Evolutionary conservation across 176 grass and related monocot species (phyloP), one percentile per base, ranked within the genome.

Genomic region (Cenchrus fungigraminus): DNA sequence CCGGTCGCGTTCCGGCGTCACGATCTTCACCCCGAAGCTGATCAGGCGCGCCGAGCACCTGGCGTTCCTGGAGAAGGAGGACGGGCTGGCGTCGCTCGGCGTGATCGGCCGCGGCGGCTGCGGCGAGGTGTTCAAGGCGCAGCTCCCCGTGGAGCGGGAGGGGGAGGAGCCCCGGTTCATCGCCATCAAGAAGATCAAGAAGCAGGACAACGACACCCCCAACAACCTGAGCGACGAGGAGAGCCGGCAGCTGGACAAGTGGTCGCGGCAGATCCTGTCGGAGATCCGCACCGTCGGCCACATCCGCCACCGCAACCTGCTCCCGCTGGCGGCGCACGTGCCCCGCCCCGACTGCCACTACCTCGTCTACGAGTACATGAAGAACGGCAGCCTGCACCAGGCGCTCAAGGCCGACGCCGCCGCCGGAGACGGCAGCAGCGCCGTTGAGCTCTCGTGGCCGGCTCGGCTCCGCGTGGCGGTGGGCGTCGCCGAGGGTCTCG

Each of bases 291-390:
- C 97, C 0, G 93, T 95, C 0, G 97, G 97, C 0, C 80, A 83
- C 87, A 96, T 98, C 83, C 89, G 91, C 4, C 97, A 98, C 91
- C 93, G 90, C 29, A 98, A 94, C 64, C 91, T 98, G 0, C 88
- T 98, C 1, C 91, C 89, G 11, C 80, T 95, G 28, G 76, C 92
- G 16, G 97, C 93, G 6, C 93, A 98, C 80, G 83, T 98, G 4
- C 87, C 91, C 0, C 90, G 89, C 0, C 83, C 93, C 0, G 89
- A 94, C 77, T 92, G 91, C 83, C 91, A 98, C 88, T 98, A 90
- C 86, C 92, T 95, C 14, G 77, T 98, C 1, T 95, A 98, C 85
- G 93, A 98, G 83, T 98, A 80, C 89, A 98, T 98, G 97, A 92
- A 85, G 44, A 89, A 92, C 28, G 97, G 97, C 40, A 94, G 93